Conservation (phyloP, 2,329 filamentous ascomycete genomes). For the Trichoderma koningiopsis region DNA sequence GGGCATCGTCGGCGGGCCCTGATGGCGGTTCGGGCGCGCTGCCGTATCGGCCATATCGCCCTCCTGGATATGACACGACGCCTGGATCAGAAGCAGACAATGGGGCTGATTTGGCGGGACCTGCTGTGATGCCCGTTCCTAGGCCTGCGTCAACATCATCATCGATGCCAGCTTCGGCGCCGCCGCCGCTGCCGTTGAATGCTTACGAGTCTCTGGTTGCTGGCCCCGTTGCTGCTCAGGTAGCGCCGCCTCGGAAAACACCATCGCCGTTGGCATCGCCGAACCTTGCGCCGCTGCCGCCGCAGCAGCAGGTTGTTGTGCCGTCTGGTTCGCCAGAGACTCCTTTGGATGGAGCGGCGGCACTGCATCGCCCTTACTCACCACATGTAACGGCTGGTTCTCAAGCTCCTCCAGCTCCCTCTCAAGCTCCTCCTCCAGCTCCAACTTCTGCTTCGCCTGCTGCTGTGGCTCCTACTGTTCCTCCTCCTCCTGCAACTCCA, state of each 20-base stretch:
- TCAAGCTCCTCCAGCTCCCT: neutral
- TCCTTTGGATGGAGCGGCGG: constrained; percentile 22
- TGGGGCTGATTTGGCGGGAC: neutral
- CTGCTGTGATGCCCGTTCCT: neutral
- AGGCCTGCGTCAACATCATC: neutral
- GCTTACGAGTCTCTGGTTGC: neutral
- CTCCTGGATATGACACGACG: neutral
- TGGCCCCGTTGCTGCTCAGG: neutral
- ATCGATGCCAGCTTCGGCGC: neutral
- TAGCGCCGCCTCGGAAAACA: neutral
- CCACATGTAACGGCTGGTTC: neutral
- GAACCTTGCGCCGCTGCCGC: neutral
- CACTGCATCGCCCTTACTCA: constrained; percentile 33
- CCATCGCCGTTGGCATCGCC: neutral
- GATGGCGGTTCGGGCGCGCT: neutral
- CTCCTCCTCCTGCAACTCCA: neutral
- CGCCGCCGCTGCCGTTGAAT: constrained; percentile 8
- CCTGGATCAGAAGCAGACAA: neutral
- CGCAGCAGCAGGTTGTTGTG: neutral
- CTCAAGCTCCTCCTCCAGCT: neutral
- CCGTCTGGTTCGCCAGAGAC: neutral
- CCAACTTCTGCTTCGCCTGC: neutral
- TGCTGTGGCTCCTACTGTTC: neutral
- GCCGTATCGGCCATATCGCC: constrained; percentile 37
- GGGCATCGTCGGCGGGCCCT: neutral